Evolutionary conservation across 2,329 filamentous ascomycete genomes (phyloP), one percentile per base, ranked within the genome.

Genomic region (Trichophyton benhamiae): DNA sequence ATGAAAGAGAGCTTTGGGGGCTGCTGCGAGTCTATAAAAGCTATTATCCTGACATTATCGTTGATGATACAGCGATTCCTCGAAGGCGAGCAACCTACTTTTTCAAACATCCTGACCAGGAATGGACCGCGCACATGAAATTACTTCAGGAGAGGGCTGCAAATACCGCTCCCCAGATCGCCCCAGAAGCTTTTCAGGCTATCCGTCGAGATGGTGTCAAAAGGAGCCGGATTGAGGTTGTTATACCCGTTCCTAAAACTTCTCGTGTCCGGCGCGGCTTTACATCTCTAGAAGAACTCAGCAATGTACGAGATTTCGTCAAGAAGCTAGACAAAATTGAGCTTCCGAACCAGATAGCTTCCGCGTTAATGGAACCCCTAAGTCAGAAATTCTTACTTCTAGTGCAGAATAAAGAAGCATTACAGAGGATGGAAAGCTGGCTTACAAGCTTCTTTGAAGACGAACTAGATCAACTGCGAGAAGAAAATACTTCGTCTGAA

Each of bases 21-120:
- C 78, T 95, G 17, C 77, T 95, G 58, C 83, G 87, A 61, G 84
- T 92, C n/a, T 95, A 87, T 76, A 94, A 94, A 70, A 89, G 92
- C 71, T 95, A 92, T 72, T 95, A 92, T 68, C 89, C 90, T 0
- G 89, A 95, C 71, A 89, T 95, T 60, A 89, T 95, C 63, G 82
- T 92, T 13, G 88, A 87, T 22, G 86, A 87, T 65, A 78, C 82
- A 3, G 81, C 83, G 33, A 78, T 68, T 20, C 65, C 69, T 42
- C 70, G 68, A 22, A 68, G 69, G 64, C 67, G 61, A 53, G 63
- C 70, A 70, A 74, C 66, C 61, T 72, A 69, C 64, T 73, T 67
- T 57, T 72, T 69, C 65, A 71, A 87, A 79, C 86, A 89, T 69
- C 88, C 88, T n/a, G 87, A 92, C 70, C 77, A 78, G 2, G 82